Percentiles rank a stretch among this genome's conserved stretches.
phyloP scores from a whole-genome alignment of 2,329 filamentous ascomycete species.

The Colletotrichum plurivorum region DNA sequence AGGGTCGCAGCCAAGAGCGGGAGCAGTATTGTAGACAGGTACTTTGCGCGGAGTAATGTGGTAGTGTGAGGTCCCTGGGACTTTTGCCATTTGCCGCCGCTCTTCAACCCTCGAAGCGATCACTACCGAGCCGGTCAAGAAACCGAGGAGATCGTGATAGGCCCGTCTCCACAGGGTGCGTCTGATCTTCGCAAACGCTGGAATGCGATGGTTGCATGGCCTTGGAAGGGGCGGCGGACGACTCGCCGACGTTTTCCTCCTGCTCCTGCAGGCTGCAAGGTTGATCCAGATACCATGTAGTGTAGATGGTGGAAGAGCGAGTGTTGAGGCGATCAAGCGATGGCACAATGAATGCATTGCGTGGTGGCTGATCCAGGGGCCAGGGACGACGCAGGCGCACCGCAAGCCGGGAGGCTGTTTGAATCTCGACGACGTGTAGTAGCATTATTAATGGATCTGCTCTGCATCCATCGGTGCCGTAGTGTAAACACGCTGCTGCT shows the following conservation, averaged over 20 bases:
- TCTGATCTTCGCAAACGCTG: slow-evolving; percentile 34
- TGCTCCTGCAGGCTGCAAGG: slow-evolving; percentile 34
- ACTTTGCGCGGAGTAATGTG: too few species aligned
- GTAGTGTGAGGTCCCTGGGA: background rate
- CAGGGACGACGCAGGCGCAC: background rate
- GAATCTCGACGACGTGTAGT: slow-evolving; percentile 13
- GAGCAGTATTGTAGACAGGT: background rate
- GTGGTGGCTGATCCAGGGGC: slow-evolving; percentile 14
- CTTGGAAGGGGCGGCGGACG: slow-evolving; percentile 15
- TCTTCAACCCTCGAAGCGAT: slow-evolving; percentile 29
- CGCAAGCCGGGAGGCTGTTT: slow-evolving; percentile 6
- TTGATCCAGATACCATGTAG: slow-evolving; percentile 10
- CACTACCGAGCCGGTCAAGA: slow-evolving; percentile 22
- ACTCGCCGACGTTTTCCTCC: slow-evolving; percentile 8
- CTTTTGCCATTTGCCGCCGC: background rate
- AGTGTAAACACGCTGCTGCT: slow-evolving; percentile 10
- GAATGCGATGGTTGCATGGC: background rate
- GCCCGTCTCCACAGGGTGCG: slow-evolving; percentile 29
- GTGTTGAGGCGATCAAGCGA: background rate
- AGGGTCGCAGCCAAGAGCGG: slow-evolving; percentile 6
- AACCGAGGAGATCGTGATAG: slow-evolving; percentile 34
- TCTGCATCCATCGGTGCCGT: background rate
- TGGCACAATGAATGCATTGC: slow-evolving; percentile 20
- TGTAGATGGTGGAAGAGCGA: background rate
- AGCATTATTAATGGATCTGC: too few species aligned